These are phyloP conservation scores for Trypanosoma platydactyli DNA, from an alignment of 208 protist genomes.

Conservation along the genomic window DNA sequence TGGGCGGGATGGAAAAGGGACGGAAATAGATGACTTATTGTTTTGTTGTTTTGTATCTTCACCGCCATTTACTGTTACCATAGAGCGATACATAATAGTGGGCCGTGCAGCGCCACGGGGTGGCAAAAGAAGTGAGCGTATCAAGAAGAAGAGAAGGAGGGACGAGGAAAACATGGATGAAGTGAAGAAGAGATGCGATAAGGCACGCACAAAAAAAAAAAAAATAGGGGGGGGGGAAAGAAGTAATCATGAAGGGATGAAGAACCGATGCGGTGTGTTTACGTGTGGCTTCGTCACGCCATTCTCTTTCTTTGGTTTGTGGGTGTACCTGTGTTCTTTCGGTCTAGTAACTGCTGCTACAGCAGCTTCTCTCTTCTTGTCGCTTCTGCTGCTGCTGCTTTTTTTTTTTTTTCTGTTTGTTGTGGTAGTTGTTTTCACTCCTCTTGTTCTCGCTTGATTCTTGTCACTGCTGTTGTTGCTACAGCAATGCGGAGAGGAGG, in stretches of 20 bases:
- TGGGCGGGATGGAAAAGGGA: too few relatives aligned
- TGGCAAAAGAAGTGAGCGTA: background rate
- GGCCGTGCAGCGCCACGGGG: too few relatives aligned
- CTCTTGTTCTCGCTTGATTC: slow-evolving; percentile 4
- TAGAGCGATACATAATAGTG: background rate
- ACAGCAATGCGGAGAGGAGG: too few relatives aligned
- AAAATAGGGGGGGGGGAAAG: background rate
- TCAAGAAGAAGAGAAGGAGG: background rate
- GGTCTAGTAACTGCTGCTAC: too few relatives aligned
- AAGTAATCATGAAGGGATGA: background rate
- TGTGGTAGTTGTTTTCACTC: background rate
- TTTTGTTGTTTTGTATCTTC: slow-evolving; percentile 21
- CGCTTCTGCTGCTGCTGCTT: too few relatives aligned
- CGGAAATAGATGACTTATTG: background rate
- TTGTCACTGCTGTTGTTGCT: background rate
- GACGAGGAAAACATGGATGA: background rate
- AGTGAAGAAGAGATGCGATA: background rate
- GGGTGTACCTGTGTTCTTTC: too few relatives aligned
- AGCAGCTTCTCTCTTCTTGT: too few relatives aligned
- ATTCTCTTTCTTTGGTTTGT: too few relatives aligned
- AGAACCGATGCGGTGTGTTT: background rate
- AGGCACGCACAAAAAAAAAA: background rate
- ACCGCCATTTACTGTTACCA: slow-evolving; percentile 11
- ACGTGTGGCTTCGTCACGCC: background rate
- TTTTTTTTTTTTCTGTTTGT: slow-evolving; percentile 2